A percentile compares a stretch with the other conserved stretches of the same genome.
phyloP scores from a whole-genome alignment of 75 land plant genomes.

The Sequoiadendron giganteum region DNA sequence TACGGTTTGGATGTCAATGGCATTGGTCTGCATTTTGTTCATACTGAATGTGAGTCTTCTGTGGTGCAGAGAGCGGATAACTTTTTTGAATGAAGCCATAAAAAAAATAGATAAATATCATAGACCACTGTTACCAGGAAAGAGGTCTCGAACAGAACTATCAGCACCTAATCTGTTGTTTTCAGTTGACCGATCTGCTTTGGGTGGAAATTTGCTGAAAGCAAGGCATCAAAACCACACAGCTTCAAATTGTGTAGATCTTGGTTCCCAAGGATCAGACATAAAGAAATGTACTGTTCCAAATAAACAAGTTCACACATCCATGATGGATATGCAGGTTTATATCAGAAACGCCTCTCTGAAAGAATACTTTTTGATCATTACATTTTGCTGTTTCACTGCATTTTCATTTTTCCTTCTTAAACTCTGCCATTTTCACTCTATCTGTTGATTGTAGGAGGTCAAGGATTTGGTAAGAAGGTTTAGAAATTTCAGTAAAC shows the following conservation, averaged over 20 bases:
- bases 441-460: neutral
- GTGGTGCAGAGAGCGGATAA: slow-evolving; percentile 53
- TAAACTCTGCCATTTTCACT: neutral
- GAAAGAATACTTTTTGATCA: neutral
- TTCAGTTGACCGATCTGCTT: slow-evolving; percentile 22
- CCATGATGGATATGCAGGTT: slow-evolving; percentile 71
- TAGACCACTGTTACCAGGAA: slow-evolving; percentile 48
- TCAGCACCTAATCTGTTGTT: no score
- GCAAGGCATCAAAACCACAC: slow-evolving; percentile 28
- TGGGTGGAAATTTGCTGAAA: slow-evolving; percentile 25
- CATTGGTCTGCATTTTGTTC: neutral
- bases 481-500: neutral
- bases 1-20: neutral
- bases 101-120: no score
- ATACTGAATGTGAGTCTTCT: neutral
- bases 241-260: no score
- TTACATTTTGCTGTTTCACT: neutral
- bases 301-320: slow-evolving; percentile 74
- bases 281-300: slow-evolving; percentile 52
- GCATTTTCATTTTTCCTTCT: neutral
- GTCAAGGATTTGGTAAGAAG: neutral
- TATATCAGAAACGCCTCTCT: slow-evolving; percentile 6
- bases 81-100: slow-evolving; percentile 42
- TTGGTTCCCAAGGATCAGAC: slow-evolving; percentile 53
- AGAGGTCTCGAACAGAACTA: slow-evolving; percentile 59